A percentile compares a stretch with the other conserved stretches of the same genome.
Evolutionary conservation across 106 monocot species (phyloP).

Genomic region (Narthecium ossifragum): DNA sequence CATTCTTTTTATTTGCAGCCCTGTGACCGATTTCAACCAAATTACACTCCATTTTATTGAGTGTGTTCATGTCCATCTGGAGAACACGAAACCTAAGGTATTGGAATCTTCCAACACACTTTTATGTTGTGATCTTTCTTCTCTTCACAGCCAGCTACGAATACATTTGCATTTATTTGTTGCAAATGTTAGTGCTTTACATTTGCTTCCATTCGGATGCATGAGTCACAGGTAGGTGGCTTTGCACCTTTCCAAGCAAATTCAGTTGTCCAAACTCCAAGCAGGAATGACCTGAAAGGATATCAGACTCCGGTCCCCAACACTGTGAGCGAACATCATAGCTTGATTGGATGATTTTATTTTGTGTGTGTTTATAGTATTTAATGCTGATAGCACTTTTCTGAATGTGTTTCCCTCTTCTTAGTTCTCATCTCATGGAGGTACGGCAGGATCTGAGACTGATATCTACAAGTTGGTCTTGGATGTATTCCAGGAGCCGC

Average conservation of each 20-base stretch:
- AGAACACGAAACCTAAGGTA: conserved; percentile 55
- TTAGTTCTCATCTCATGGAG: conserved; percentile 15
- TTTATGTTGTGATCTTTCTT: background rate
- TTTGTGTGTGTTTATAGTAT: too few species aligned
- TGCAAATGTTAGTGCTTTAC: too few species aligned
- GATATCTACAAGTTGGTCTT: conserved; percentile 50
- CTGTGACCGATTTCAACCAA: conserved; percentile 54
- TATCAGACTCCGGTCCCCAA: conserved; percentile 21
- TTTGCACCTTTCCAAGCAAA: conserved; percentile 4
- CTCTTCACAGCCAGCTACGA: background rate
- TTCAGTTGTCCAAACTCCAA: conserved; percentile 2
- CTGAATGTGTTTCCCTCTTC: background rate
- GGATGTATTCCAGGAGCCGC: conserved; percentile 60
- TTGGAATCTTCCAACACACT: background rate
- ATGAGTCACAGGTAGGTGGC: conserved; percentile 5
- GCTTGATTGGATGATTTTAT: too few species aligned
- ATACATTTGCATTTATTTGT: background rate
- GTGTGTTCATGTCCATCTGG: conserved; percentile 71
- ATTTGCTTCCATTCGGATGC: background rate
- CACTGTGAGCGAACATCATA: conserved; percentile 38
- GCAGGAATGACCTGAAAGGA: conserved; percentile 16
- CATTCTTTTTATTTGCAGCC: conserved; percentile 28
- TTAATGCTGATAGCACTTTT: too few species aligned
- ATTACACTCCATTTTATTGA: conserved; percentile 66
- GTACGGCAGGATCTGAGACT: conserved; percentile 12